A percentile compares a stretch with the other conserved stretches of the same genome.
These are phyloP conservation scores for Neobulgaria alba DNA, from an alignment of 2,329 filamentous ascomycete genomes.

Conservation along the genomic window DNA sequence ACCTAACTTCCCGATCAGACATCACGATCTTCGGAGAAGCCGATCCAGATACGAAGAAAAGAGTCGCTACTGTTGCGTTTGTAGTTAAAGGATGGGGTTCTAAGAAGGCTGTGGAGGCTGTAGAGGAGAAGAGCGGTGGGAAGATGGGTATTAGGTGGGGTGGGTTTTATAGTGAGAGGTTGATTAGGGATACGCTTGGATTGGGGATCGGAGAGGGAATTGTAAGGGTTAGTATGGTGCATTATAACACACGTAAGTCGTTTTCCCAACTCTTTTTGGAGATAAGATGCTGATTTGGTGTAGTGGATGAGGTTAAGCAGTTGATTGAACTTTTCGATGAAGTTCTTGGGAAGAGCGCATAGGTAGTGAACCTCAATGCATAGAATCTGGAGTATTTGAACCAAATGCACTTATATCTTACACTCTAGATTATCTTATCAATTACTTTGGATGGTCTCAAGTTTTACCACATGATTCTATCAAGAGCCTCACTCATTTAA, in stretches of 20 bases:
- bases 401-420: no score
- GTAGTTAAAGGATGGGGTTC: slow-evolving; percentile 47
- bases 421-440: no score
- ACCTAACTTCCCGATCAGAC: slow-evolving; percentile 43
- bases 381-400: no score
- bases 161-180: slow-evolving; percentile 57
- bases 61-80: slow-evolving; percentile 63
- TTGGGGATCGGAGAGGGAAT: slow-evolving; percentile 50
- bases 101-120: slow-evolving; percentile 49
- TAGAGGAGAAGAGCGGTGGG: slow-evolving; percentile 45
- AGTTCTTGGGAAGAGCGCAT: slow-evolving; percentile 30
- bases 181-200: slow-evolving; percentile 50
- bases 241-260: slow-evolving; percentile 61
- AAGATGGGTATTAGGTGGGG: slow-evolving; percentile 58
- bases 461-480: no score
- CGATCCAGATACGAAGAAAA: slow-evolving; percentile 35
- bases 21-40: slow-evolving; percentile 51
- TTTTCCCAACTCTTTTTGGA: neutral
- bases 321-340: slow-evolving; percentile 45
- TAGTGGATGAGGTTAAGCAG: slow-evolving; percentile 47
- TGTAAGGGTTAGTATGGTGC: slow-evolving; percentile 61
- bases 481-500: no score
- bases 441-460: no score
- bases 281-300: slow-evolving; percentile 7
- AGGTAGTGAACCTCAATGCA: neutral